These are phyloP conservation scores for Mycena indigotica DNA, from an alignment of 768 basidiomycete species.

Conservation along the genomic window DNA sequence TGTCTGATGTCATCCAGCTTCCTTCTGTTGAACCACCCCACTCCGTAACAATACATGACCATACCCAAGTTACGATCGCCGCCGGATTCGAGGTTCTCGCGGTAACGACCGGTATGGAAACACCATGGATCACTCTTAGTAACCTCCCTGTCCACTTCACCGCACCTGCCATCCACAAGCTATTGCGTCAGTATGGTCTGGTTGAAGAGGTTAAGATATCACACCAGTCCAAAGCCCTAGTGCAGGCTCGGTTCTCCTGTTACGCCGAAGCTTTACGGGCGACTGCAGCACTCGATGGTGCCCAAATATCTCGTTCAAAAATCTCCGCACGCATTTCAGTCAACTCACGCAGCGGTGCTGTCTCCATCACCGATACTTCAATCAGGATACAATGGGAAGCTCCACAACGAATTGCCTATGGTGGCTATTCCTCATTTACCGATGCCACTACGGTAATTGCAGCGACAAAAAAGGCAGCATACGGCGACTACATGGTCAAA, in stretches of 20 bases:
- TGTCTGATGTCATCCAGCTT: background rate
- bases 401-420: conserved; percentile 58
- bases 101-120: conserved; percentile 70
- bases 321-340: conserved; percentile 52
- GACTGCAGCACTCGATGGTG: conserved; percentile 51
- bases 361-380: conserved; percentile 51
- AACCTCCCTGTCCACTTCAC: conserved; percentile 47
- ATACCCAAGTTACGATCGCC: conserved; percentile 57
- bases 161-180: conserved; percentile 33
- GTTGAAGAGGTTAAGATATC: conserved; percentile 42
- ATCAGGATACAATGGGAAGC: conserved; percentile 64
- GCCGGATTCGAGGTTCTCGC: conserved; percentile 62
- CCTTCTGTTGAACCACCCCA: conserved; percentile 10
- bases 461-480: conserved; percentile 37
- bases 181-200: conserved; percentile 51
- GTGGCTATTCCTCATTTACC: conserved; percentile 56
- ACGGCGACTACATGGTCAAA: conserved; percentile 44
- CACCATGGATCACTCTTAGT: conserved; percentile 57
- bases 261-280: conserved; percentile 57
- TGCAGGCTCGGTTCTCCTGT: conserved; percentile 50
- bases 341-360: conserved; percentile 37
- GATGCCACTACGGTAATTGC: conserved; percentile 56
- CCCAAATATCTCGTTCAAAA: conserved; percentile 36
- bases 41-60: conserved; percentile 48
- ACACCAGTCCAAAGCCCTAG: conserved; percentile 27